Base-by-base conservation (phyloP, 306 rosid genomes). In the Pyrus pyrifolia region DNA sequence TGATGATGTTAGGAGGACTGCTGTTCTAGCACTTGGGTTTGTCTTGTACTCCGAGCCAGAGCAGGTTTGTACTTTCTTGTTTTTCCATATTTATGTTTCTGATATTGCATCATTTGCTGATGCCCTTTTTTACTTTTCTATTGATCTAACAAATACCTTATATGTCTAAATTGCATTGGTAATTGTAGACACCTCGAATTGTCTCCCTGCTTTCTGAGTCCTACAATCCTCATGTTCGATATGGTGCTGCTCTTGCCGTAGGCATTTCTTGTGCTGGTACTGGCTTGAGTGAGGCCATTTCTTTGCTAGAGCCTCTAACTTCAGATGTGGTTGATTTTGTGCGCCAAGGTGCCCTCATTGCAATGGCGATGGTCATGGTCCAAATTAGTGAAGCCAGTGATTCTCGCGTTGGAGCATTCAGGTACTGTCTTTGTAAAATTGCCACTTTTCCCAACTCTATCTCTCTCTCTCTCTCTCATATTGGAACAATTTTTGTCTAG, bases 301-400 rank as follows among this genome's bases (percentile, higher is more conserved):
- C 98, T 74, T 80, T 95, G 87, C 80, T 95, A 77, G 98, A 95
- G 91, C 98, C 98, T 71, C 80, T 95, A 82, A 95, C 98, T 29
- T 95, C 96, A 3, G 97, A 95, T 88, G 98, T 95, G 38, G 98
- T 95, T 82, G 98, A 95, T 80, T 95, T 95, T 82, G 98, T 90
- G 64, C 95, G 98, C 58, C 98, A 95, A 89, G 98, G 97, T 64
- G 98, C 98, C 51, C 97, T 95, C 66, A 90, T 95, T 80, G 98
- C 98, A 62, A 92, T 95, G 98, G 97, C 98, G 42, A 95, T 95
- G 98, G 98, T 95, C 70, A 89, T 95, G 97, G 97, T 95, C 61
- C 97, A 95, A 89, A 95, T 76, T 64, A 95, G 97, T 75, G 98
- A 95, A 81, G 97, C 98, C 72, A 90, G 97, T 79, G 98, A 95